Evolutionary conservation across 108 stramenopile species (phyloP), one percentile per base, ranked within the genome.

Genomic region (Parietichytrium sp.): DNA sequence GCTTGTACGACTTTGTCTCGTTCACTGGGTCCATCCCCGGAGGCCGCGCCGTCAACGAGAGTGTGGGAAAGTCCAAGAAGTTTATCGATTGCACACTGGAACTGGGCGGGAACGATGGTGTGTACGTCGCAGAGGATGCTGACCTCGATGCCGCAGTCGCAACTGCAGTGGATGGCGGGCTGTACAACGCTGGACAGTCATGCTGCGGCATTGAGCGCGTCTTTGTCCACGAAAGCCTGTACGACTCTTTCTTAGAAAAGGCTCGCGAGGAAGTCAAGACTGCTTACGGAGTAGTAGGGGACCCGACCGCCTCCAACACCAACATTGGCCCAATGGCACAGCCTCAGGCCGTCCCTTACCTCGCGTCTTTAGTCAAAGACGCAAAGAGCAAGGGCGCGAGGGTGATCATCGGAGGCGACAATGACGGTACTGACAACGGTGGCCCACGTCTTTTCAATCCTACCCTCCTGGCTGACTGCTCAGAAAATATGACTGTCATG

Each of bases 391-490:
- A 81, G 81, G 81, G 81, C 48, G 81, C 81, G 29, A 49, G 20
- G n/a, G 61, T 82, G 16, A 26, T 82, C 27, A 6, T 54, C 18
- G 82, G 82, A 1, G 82, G 82, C n/a, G 48, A 38, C 23, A 27
- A 47, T 16, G 29, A 3, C 36, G 3, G 4, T 23, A 48, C 47
- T 3, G 27, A 13, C 54, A 25, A 29, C 6, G 79, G 79, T 31
- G 8, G 26, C 4, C 36, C 49, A 15, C 55, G 55, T 45, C 85
- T 87, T 49, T 86, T 80, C 72, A 26, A 48, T 15, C 87, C 87
- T 16, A 85, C 86, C 29, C 79, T 88, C 48, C 20, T 88, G 10
- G 54, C 16, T 3, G 84, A 85, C 29, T 83, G 82, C 61, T 48
- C 53, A 20, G 79, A 54, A 10, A 26, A 47, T 36, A 86, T 86